Conservation (phyloP, 371 early-diverging fungal genomes). For the Zychaea mexicana region DNA sequence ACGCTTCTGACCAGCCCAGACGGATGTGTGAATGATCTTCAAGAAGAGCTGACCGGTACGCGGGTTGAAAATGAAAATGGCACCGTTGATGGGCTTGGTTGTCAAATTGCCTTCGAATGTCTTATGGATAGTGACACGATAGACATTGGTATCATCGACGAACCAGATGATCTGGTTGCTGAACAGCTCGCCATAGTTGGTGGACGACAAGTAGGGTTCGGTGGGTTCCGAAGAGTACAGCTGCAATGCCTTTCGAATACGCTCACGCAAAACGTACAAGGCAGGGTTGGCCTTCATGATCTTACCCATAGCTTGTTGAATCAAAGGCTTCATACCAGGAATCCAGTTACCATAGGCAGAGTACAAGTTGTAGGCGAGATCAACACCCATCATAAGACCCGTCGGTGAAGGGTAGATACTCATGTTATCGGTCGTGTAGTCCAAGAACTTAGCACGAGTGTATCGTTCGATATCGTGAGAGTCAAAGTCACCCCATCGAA, state of each 20-base stretch:
- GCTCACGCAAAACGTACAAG: constrained; percentile 96
- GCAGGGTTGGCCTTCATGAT: constrained; percentile 99
- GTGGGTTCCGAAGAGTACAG: constrained; percentile 98
- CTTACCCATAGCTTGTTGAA: constrained; percentile 97
- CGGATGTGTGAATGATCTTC: constrained; percentile 98
- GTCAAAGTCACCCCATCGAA: constrained; percentile 99
- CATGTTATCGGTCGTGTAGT: constrained; percentile 97
- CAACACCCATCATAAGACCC: constrained; percentile 96
- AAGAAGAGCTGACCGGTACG: constrained; percentile 98
- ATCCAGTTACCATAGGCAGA: constrained; percentile 96
- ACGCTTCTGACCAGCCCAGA: constrained; percentile 99
- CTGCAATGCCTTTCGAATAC: constrained; percentile 98
- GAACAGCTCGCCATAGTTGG: constrained; percentile 97
- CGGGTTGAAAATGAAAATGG: constrained; percentile 98
- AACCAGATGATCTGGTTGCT: constrained; percentile 99
- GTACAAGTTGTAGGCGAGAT: constrained; percentile 95
- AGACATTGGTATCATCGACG: constrained; percentile 99
- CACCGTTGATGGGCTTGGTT: constrained; percentile 98
- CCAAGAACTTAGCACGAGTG: constrained; percentile 97
- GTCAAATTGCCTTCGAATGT: constrained; percentile 98
- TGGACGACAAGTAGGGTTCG: constrained; percentile 96
- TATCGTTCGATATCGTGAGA: constrained; percentile 98
- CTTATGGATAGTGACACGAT: constrained; percentile 99
- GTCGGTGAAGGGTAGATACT: constrained; percentile 98
- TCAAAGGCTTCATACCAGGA: constrained; percentile 97